phyloP scores from a whole-genome alignment of 75 land plant species.

The Larix kaempferi region DNA sequence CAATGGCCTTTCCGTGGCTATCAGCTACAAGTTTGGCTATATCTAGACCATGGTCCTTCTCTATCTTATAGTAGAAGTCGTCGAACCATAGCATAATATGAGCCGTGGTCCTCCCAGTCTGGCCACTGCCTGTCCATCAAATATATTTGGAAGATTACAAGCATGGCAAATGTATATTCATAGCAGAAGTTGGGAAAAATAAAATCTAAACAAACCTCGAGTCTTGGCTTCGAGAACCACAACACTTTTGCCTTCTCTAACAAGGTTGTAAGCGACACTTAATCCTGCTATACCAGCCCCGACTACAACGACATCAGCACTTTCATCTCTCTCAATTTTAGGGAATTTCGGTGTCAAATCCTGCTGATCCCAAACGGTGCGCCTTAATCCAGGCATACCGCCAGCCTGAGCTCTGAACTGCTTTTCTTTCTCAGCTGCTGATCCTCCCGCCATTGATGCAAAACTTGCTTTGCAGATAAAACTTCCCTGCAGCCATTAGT shows the following conservation, averaged over 20 bases:
- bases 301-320: constrained; percentile 31
- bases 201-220: constrained; percentile 12
- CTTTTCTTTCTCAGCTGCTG: not conserved
- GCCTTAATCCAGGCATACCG: constrained; percentile 25
- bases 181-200: not conserved
- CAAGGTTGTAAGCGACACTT: constrained; percentile 36
- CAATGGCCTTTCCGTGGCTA: constrained; percentile 28
- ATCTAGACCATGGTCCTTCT: constrained; percentile 21
- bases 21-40: constrained; percentile 25
- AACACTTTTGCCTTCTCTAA: constrained; percentile 34
- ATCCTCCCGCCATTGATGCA: not conserved
- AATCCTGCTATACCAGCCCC: constrained; percentile 41
- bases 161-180: not conserved
- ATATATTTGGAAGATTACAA: not conserved
- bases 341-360: constrained; percentile 25
- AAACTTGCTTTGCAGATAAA: not conserved
- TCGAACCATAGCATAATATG: constrained; percentile 42
- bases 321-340: constrained; percentile 22
- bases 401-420: not conserved
- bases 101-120: constrained; percentile 37
- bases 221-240: constrained; percentile 29
- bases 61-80: constrained; percentile 29
- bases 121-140: constrained; percentile 28
- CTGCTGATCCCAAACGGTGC: constrained; percentile 37
- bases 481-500: too few relatives aligned